Evolutionary conservation across 148 eudicot species (phyloP).

Genomic region (Fallopia convolvulus): DNA sequence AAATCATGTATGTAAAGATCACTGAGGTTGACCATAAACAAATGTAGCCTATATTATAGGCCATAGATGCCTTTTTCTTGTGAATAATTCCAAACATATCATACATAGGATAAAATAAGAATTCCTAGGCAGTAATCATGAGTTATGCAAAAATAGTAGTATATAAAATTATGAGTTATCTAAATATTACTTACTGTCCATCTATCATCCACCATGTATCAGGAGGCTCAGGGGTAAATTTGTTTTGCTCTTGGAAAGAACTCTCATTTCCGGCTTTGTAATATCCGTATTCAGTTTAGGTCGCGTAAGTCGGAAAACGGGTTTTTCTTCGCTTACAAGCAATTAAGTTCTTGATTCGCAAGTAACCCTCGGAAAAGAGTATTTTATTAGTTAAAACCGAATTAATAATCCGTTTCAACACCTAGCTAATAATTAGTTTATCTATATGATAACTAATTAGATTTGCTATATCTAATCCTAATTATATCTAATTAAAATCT

Average conservation of each 20-base stretch:
- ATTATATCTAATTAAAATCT: too few relatives aligned
- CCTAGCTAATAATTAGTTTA: too few relatives aligned
- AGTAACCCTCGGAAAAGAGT: too few relatives aligned
- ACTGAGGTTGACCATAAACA: background rate
- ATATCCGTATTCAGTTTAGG: too few relatives aligned
- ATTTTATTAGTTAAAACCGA: too few relatives aligned
- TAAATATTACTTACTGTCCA: conserved; percentile 30
- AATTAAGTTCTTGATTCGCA: too few relatives aligned
- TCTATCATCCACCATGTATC: conserved; percentile 32
- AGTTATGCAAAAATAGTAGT: background rate
- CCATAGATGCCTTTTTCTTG: background rate
- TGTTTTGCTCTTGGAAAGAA: conserved; percentile 22
- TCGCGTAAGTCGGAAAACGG: too few relatives aligned
- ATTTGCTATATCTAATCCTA: too few relatives aligned
- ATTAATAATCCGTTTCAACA: too few relatives aligned
- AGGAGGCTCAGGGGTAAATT: conserved; percentile 17
- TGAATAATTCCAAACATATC: background rate
- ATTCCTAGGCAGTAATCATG: conserved; percentile 1
- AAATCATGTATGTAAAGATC: background rate
- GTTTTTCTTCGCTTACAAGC: too few relatives aligned
- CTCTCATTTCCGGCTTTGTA: conserved; percentile 6
- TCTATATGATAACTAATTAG: too few relatives aligned
- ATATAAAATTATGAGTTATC: background rate
- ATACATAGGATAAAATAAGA: background rate
- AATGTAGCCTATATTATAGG: background rate